phyloP scores from a whole-genome alignment of 2,329 filamentous ascomycete species.

The Rutstroemia sp. region DNA sequence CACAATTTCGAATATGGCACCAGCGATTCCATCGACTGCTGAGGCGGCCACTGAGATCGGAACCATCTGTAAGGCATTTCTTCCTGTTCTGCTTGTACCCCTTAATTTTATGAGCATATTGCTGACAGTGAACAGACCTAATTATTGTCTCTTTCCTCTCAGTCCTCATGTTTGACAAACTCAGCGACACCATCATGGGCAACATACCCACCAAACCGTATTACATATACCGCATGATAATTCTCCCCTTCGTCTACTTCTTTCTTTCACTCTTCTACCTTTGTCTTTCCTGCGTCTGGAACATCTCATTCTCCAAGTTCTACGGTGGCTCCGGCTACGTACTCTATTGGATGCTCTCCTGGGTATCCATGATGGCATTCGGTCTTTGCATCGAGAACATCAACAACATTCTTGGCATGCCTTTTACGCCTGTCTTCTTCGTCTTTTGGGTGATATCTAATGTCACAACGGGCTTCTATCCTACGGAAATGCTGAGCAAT shows the following conservation, averaged over 20 bases:
- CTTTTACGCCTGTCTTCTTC: constrained; percentile 17
- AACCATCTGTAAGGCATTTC: constrained; percentile 13
- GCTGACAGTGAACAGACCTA: constrained; percentile 6
- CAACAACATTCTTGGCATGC: constrained; percentile 15
- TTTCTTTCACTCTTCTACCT: constrained; percentile 16
- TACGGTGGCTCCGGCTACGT: constrained; percentile 14
- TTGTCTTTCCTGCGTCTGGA: constrained; percentile 14
- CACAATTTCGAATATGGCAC: constrained; percentile 12
- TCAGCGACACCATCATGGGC: constrained; percentile 16
- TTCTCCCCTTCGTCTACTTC: constrained; percentile 12
- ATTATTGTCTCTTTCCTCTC: constrained; percentile 19
- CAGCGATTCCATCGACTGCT: constrained; percentile 12
- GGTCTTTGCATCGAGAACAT: constrained; percentile 17
- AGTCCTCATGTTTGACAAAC: constrained; percentile 15
- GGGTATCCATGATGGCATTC: constrained; percentile 16
- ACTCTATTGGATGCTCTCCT: constrained; percentile 19
- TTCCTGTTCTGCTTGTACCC: too few species aligned
- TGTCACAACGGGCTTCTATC: constrained; percentile 16
- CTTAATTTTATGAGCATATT: not conserved
- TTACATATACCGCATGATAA: constrained; percentile 12
- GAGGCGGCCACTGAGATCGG: constrained; percentile 19
- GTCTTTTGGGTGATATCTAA: constrained; percentile 19
- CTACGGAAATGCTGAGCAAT: constrained; percentile 13
- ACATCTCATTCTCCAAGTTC: constrained; percentile 14
- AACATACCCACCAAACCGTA: constrained; percentile 11